These are phyloP conservation scores for Aspergillus quadricinctus DNA, from an alignment of 2,329 filamentous ascomycete species.

Conservation along the genomic window DNA sequence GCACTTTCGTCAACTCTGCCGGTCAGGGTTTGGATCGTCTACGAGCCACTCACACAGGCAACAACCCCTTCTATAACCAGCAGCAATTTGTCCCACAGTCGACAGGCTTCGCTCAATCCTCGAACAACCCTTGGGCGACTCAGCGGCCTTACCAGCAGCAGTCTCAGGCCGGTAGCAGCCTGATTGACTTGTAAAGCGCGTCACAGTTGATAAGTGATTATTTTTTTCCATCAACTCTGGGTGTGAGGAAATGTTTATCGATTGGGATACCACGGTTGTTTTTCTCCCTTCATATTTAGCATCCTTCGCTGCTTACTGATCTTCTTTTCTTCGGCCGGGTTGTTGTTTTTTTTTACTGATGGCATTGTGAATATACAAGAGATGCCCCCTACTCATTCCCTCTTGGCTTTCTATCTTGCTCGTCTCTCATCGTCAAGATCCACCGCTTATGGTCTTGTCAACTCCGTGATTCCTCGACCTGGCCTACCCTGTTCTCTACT, in stretches of 20 bases:
- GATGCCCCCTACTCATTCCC: neutral
- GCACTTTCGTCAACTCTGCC: constrained; percentile 93
- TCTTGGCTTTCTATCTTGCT: neutral
- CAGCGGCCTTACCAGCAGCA: constrained; percentile 44
- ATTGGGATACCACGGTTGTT: neutral
- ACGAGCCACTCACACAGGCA: constrained; percentile 65
- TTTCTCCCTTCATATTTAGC: neutral
- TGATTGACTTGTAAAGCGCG: constrained; percentile 55
- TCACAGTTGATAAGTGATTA: neutral
- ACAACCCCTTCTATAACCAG: constrained; percentile 82
- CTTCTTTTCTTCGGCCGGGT: neutral
- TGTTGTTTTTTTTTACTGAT: neutral
- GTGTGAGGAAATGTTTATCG: neutral
- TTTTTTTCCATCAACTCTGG: neutral
- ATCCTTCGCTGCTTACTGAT: neutral
- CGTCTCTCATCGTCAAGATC: neutral
- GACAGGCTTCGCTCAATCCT: constrained; percentile 40
- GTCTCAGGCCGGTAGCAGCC: constrained; percentile 48
- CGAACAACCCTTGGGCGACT: constrained; percentile 53
- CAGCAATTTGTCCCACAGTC: constrained; percentile 48
- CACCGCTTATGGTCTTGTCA: neutral
- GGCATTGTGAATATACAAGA: neutral
- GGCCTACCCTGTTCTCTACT: neutral
- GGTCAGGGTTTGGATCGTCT: constrained; percentile 72
- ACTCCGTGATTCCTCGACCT: neutral